phyloP scores from a whole-genome alignment of 495 filamentous ascomycete genomes.

The Aspergillus ostianus region DNA sequence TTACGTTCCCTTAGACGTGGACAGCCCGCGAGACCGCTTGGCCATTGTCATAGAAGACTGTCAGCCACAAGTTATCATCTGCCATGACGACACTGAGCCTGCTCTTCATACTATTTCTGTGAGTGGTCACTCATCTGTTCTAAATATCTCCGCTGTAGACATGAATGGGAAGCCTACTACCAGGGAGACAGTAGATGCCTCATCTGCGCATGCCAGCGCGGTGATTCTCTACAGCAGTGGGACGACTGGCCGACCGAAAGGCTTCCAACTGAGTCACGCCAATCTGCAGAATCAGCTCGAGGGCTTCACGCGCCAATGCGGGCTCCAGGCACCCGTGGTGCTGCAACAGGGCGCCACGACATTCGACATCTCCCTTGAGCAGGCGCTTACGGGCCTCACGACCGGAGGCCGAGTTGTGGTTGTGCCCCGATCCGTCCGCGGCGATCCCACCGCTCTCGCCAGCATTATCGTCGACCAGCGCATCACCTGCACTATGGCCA shows the following conservation, averaged over 20 bases:
- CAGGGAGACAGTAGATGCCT: background rate
- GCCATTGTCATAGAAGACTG: too few species aligned
- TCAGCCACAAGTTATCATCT: background rate
- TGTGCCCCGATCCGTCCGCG: background rate
- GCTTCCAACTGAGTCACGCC: conserved; percentile 22
- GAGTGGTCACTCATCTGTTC: too few species aligned
- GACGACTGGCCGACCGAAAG: conserved; percentile 26
- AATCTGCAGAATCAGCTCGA: conserved; percentile 7
- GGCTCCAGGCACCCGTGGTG: background rate
- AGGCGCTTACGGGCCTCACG: background rate
- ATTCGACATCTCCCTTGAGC: conserved; percentile 1
- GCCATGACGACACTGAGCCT: background rate
- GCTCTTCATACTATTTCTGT: background rate
- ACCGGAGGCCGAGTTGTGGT: background rate
- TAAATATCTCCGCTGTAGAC: background rate
- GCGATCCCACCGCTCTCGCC: background rate
- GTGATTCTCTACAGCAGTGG: conserved; percentile 32
- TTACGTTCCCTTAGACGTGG: background rate
- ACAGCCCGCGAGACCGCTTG: background rate
- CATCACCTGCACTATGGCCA: conserved; percentile 30
- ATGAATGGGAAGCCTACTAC: background rate
- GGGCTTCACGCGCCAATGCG: background rate
- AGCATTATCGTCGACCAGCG: conserved; percentile 16
- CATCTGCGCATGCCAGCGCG: conserved; percentile 7
- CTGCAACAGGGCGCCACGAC: conserved; percentile 1